Conservation (phyloP, 805 yeast genomes). For the Zygosaccharomyces bisporus region DNA sequence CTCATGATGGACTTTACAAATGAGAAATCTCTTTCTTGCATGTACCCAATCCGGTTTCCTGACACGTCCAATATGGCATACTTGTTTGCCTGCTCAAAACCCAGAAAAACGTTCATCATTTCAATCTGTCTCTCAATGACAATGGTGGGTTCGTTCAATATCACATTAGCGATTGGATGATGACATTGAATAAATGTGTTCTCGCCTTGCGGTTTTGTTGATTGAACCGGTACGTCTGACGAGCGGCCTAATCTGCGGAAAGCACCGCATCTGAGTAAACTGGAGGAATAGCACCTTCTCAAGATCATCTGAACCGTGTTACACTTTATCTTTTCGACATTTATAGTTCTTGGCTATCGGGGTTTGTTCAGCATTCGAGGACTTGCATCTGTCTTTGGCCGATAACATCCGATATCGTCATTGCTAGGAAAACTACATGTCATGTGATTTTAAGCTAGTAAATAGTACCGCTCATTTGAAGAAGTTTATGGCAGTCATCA, state of each 20-base stretch:
- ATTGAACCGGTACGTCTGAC: background rate
- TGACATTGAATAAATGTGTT: constrained; percentile 41
- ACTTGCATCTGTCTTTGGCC: no score
- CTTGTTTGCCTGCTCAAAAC: constrained; percentile 87
- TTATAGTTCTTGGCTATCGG: no score
- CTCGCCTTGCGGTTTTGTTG: constrained; percentile 7
- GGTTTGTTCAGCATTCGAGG: no score
- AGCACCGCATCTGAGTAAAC: constrained; percentile 13
- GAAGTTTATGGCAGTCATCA: no score
- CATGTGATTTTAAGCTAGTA: no score
- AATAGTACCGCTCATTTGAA: no score
- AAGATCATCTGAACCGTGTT: background rate
- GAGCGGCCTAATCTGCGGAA: constrained; percentile 10
- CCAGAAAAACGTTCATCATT: constrained; percentile 78
- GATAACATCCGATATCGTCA: no score
- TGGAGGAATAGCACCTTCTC: constrained; percentile 16
- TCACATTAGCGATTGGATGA: constrained; percentile 53
- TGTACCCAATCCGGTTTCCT: constrained; percentile 74
- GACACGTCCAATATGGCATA: constrained; percentile 68
- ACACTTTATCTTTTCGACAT: background rate
- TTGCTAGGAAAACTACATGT: no score
- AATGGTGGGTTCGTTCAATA: constrained; percentile 75
- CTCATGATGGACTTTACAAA: constrained; percentile 66
- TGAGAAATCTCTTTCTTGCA: constrained; percentile 79
- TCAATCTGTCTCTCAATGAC: constrained; percentile 88